These are phyloP conservation scores for Cutaneotrichosporon cavernicola DNA, from an alignment of 1,284 basidiomycete genomes.

Conservation along the genomic window DNA sequence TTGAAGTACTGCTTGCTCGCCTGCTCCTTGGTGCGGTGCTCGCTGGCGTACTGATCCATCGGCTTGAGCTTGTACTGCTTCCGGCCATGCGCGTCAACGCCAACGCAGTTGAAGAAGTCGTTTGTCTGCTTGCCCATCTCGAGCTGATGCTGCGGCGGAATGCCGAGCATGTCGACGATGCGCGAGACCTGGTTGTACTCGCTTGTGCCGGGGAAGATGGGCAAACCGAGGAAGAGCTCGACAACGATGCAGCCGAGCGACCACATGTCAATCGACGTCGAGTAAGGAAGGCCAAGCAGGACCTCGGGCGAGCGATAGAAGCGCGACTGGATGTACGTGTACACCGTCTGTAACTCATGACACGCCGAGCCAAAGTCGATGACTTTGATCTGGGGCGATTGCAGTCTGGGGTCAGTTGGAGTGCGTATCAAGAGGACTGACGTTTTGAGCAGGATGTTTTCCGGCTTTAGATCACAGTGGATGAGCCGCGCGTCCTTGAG, in stretches of 20 bases:
- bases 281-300: constrained; percentile 90
- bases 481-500: constrained; percentile 94
- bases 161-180: constrained; percentile 97
- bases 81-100: constrained; percentile 76
- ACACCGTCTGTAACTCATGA: constrained; percentile 97
- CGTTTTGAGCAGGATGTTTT: constrained; percentile 93
- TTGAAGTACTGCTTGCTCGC: constrained; percentile 99
- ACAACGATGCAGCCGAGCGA: constrained; percentile 99
- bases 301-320: constrained; percentile 99
- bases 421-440: constrained; percentile 55
- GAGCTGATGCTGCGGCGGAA: constrained; percentile 85
- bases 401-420: constrained; percentile 62
- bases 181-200: constrained; percentile 97
- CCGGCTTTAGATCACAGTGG: constrained; percentile 97
- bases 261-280: constrained; percentile 95
- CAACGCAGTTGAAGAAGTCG: constrained; percentile 84
- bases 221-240: constrained; percentile 92
- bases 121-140: constrained; percentile 92
- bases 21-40: constrained; percentile 92
- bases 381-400: constrained; percentile 97
- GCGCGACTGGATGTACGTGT: constrained; percentile 98
- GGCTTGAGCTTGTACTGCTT: constrained; percentile 88
- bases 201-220: constrained; percentile 95
- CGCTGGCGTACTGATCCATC: constrained; percentile 90
- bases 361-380: constrained; percentile 99